These are phyloP conservation scores for Suhomyces taliae DNA, from an alignment of 1,139 yeast genomes.

Conservation along the genomic window DNA sequence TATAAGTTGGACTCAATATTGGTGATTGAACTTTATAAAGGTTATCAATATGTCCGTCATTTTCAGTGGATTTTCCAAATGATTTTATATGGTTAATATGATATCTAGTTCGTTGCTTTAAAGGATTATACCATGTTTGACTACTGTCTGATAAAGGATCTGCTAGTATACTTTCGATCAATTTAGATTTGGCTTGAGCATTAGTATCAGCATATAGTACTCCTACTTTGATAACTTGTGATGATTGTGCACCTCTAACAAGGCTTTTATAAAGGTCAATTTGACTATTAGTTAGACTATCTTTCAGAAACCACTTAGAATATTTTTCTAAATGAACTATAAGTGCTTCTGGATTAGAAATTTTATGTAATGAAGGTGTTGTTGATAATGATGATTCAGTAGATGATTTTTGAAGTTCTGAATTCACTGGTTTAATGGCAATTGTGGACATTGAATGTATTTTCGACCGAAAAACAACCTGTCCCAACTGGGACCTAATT, in stretches of 20 bases:
- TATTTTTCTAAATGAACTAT: slow-evolving; percentile 8
- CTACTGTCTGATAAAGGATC: slow-evolving; percentile 43
- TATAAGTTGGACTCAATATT: slow-evolving; percentile 27
- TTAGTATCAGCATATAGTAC: slow-evolving; percentile 25
- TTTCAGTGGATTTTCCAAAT: slow-evolving; percentile 9
- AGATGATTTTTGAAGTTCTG: neutral
- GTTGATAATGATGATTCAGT: neutral
- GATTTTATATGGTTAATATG: slow-evolving; percentile 22
- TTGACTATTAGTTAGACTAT: slow-evolving; percentile 18
- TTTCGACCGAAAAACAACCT: neutral
- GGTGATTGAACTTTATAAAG: slow-evolving; percentile 33
- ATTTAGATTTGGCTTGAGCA: slow-evolving; percentile 22
- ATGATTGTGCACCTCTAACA: neutral
- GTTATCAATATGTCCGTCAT: neutral
- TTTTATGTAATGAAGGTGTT: neutral
- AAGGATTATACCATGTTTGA: slow-evolving; percentile 30
- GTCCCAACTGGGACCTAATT: neutral
- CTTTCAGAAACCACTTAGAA: slow-evolving; percentile 29
- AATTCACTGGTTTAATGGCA: neutral
- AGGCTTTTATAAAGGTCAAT: slow-evolving; percentile 16
- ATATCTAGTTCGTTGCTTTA: slow-evolving; percentile 23
- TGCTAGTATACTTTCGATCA: slow-evolving; percentile 39
- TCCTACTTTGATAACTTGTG: slow-evolving; percentile 28
- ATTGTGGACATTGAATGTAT: neutral
- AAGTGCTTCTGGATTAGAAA: slow-evolving; percentile 7